Conservation (phyloP, 2,329 filamentous ascomycete species). For the Thelonectria rubi region DNA sequence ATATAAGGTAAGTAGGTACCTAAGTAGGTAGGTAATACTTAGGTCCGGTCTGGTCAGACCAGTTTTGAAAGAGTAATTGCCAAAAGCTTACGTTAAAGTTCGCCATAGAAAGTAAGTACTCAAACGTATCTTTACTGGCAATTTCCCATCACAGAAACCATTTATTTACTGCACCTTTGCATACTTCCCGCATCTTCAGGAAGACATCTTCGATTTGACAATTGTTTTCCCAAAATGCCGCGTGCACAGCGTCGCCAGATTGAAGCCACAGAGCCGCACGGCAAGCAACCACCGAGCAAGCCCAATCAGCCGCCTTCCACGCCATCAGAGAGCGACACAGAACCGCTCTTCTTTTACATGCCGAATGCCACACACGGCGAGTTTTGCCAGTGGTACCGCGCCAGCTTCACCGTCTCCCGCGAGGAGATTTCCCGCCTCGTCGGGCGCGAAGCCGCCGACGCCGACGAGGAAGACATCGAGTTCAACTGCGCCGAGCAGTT, state of each 20-base stretch:
- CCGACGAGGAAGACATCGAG: constrained; percentile 32
- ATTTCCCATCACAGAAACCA: too few relatives aligned
- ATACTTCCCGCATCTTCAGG: too few relatives aligned
- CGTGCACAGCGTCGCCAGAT: background rate
- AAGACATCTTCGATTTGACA: too few relatives aligned
- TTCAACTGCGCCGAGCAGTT: constrained; percentile 52
- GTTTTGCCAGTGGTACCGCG: constrained; percentile 49
- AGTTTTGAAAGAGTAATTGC: too few relatives aligned
- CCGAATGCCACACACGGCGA: constrained; percentile 44
- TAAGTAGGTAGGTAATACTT: too few relatives aligned
- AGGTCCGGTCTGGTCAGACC: too few relatives aligned
- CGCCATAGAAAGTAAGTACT: too few relatives aligned
- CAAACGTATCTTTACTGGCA: too few relatives aligned
- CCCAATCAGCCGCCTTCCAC: too few relatives aligned
- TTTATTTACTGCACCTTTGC: too few relatives aligned
- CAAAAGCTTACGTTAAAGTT: too few relatives aligned
- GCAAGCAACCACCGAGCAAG: background rate
- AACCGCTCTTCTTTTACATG: constrained; percentile 45
- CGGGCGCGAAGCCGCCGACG: constrained; percentile 28
- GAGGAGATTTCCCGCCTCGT: constrained; percentile 41
- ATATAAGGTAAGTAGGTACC: too few relatives aligned
- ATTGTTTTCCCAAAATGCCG: background rate
- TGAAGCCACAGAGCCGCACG: background rate
- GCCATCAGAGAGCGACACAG: background rate
- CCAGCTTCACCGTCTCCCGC: constrained; percentile 42